Percentiles rank a stretch among this genome's conserved stretches.
Conservation (phyloP, 2,329 filamentous ascomycete species). For the Tolypocladium cylindrosporum region DNA sequence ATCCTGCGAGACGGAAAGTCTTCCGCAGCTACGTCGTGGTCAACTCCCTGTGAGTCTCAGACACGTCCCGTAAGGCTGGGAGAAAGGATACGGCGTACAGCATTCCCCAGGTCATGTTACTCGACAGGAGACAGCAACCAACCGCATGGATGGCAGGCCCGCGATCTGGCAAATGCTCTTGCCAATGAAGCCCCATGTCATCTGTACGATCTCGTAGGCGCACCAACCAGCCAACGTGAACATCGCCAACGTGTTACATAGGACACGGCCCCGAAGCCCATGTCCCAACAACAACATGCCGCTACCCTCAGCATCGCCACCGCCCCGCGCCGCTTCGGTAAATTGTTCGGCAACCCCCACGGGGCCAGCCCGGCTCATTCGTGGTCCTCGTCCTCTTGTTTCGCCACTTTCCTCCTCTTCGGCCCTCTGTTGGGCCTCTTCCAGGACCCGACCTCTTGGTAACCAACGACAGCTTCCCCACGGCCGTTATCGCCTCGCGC, state of each 20-base stretch:
- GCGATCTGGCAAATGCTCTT: neutral
- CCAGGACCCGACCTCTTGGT: constrained; percentile 12
- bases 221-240: neutral
- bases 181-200: neutral
- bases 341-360: neutral
- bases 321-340: neutral
- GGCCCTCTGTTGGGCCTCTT: constrained; percentile 10
- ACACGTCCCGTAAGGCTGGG: too few species aligned
- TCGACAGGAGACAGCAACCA: neutral
- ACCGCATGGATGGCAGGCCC: neutral
- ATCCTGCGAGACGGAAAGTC: too few species aligned
- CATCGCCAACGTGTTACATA: neutral
- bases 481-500: neutral
- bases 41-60: too few species aligned
- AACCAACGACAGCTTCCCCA: constrained; percentile 9
- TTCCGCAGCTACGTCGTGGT: too few species aligned
- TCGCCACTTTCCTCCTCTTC: constrained; percentile 22
- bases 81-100: neutral
- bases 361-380: neutral
- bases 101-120: neutral
- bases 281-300: neutral
- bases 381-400: constrained; percentile 1
- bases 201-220: neutral
- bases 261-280: neutral
- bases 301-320: neutral